A percentile compares a stretch with the other conserved stretches of the same genome.
Evolutionary conservation across 2,329 filamentous ascomycete species (phyloP).

Genomic region (Cadophora sp.): DNA sequence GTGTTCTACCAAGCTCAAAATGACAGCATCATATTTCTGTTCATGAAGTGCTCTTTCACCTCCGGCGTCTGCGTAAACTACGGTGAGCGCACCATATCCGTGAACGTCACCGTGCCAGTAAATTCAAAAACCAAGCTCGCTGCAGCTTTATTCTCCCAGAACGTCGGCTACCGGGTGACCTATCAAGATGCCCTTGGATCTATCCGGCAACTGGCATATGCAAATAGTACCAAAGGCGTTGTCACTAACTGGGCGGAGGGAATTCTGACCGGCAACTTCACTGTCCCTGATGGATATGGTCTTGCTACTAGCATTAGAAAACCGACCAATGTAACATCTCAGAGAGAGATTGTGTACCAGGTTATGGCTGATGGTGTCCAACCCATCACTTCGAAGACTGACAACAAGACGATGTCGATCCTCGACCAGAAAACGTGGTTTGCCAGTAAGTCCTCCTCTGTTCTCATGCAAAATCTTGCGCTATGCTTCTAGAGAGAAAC

Average conservation of each 20-base stretch:
- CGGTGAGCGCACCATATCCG: background rate
- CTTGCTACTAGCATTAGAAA: background rate
- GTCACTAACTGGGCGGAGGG: background rate
- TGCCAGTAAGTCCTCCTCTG: background rate
- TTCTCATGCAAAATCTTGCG: no score
- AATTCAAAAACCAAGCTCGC: background rate
- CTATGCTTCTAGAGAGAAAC: no score
- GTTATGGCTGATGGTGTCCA: background rate
- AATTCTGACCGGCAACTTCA: background rate
- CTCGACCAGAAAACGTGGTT: background rate
- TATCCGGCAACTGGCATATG: background rate
- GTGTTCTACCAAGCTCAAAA: background rate
- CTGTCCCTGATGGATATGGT: background rate
- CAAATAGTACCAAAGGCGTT: background rate
- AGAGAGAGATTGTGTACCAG: background rate
- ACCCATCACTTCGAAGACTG: background rate
- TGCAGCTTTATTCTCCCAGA: background rate
- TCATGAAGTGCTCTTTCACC: background rate
- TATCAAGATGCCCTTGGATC: background rate
- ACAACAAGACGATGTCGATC: background rate
- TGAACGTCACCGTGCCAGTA: background rate
- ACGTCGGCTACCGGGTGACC: conserved; percentile 7
- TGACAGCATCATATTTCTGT: background rate
- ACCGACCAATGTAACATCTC: background rate
- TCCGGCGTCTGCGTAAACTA: background rate